phyloP scores from a whole-genome alignment of 352 stramenopile species.

The Aphanomyces euteiches region DNA sequence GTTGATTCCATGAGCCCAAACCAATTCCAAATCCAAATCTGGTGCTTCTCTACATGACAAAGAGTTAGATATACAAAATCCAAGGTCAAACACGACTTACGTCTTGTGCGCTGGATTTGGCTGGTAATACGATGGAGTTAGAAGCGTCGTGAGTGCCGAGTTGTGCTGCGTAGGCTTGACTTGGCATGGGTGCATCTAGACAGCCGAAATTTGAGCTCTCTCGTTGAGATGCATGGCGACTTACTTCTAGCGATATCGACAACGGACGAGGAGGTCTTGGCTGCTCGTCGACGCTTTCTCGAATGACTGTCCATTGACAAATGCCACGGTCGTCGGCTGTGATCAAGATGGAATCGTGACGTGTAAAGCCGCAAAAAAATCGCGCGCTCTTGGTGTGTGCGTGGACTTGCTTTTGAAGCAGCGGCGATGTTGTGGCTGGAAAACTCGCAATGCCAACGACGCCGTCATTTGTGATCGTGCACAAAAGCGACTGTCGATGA shows the following conservation, averaged over 20 bases:
- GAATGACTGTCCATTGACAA: constrained; percentile 66
- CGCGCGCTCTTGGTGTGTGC: constrained; percentile 24
- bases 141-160: constrained; percentile 18
- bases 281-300: constrained; percentile 46
- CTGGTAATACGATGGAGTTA: constrained; percentile 28
- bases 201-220: too few species aligned
- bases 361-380: constrained; percentile 43
- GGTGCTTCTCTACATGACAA: constrained; percentile 20
- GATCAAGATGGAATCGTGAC: constrained; percentile 56
- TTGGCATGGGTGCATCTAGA: too few species aligned
- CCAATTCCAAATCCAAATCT: constrained; percentile 29
- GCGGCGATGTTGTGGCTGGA: background rate
- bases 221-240: too few species aligned
- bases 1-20: constrained; percentile 22
- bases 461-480: constrained; percentile 30
- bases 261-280: constrained; percentile 31
- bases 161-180: background rate
- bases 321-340: constrained; percentile 47
- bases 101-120: constrained; percentile 25
- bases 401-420: constrained; percentile 13
- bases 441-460: constrained; percentile 30
- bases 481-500: constrained; percentile 26
- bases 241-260: too few species aligned
- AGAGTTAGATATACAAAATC: background rate
- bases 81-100: background rate